phyloP scores from a whole-genome alignment of 2,329 filamentous ascomycete species.

The Hirsutella minnesotensis region DNA sequence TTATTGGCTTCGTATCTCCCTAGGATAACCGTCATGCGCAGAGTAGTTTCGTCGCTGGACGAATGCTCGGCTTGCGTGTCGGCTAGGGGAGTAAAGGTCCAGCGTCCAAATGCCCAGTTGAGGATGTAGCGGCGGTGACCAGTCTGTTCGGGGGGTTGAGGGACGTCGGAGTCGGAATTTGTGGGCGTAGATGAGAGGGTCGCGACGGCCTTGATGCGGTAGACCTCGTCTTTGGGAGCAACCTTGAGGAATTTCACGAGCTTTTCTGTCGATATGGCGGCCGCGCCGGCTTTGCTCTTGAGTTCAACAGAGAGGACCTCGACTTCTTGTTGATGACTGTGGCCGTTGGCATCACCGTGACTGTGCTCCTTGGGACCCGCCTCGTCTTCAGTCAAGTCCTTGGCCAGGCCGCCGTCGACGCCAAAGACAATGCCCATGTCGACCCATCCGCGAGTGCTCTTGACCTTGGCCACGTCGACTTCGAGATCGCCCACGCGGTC shows the following conservation, averaged over 20 bases:
- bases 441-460: slow-evolving; percentile 71
- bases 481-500: slow-evolving; percentile 74
- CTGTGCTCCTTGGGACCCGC: not conserved
- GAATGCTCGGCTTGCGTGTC: slow-evolving; percentile 34
- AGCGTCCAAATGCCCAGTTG: slow-evolving; percentile 96
- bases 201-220: slow-evolving; percentile 74
- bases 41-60: slow-evolving; percentile 39
- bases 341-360: slow-evolving; percentile 16
- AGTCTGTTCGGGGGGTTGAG: slow-evolving; percentile 19
- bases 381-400: slow-evolving; percentile 32
- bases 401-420: slow-evolving; percentile 69
- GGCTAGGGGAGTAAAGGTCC: slow-evolving; percentile 65
- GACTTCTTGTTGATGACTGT: slow-evolving; percentile 68
- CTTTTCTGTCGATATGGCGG: slow-evolving; percentile 43
- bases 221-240: slow-evolving; percentile 86
- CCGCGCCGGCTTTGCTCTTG: slow-evolving; percentile 24
- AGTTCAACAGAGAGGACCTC: slow-evolving; percentile 81
- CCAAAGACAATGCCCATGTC: slow-evolving; percentile 73
- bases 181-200: slow-evolving; percentile 32
- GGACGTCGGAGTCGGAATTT: slow-evolving; percentile 38
- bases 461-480: slow-evolving; percentile 70
- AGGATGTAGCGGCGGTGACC: slow-evolving; percentile 59
- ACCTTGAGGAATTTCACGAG: slow-evolving; percentile 55
- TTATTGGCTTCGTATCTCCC: slow-evolving; percentile 62
- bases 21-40: slow-evolving; percentile 67